Percentiles rank a stretch among this genome's conserved stretches.
Conservation (phyloP, 495 filamentous ascomycete species). For the Diplogelasinospora grovesii region DNA sequence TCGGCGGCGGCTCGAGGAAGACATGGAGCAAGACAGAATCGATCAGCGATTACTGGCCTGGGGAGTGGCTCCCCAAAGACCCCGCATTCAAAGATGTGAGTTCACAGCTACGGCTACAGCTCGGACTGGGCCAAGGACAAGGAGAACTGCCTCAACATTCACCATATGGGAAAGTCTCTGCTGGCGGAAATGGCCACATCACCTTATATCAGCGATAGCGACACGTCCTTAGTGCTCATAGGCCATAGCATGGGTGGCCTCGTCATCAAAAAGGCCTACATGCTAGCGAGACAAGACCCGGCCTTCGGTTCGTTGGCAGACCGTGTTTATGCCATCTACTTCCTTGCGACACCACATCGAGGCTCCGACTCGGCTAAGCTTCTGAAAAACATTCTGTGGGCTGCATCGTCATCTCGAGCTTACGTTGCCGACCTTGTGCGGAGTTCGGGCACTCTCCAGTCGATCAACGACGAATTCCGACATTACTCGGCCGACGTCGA, state of each 20-base stretch:
- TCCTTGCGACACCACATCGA: slow-evolving; percentile 24
- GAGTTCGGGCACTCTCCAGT: slow-evolving; percentile 23
- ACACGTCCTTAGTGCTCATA: slow-evolving; percentile 19
- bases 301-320: slow-evolving; percentile 7
- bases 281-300: slow-evolving; percentile 1
- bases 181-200: slow-evolving; percentile 15
- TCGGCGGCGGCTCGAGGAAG: slow-evolving; percentile 18
- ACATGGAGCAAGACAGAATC: slow-evolving; percentile 14
- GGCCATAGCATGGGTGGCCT: slow-evolving; percentile 28
- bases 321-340: slow-evolving; percentile 12
- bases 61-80: slow-evolving; percentile 26
- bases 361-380: slow-evolving; percentile 14
- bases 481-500: slow-evolving; percentile 23
- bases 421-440: slow-evolving; percentile 34
- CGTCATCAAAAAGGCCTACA: slow-evolving; percentile 24
- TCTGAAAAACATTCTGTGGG: slow-evolving; percentile 9
- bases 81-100: slow-evolving; percentile 15
- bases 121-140: slow-evolving; percentile 15
- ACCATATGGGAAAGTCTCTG: slow-evolving; percentile 22
- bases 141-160: slow-evolving; percentile 13
- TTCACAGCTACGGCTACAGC: slow-evolving; percentile 26
- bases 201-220: slow-evolving; percentile 7
- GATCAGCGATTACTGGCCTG: slow-evolving; percentile 18
- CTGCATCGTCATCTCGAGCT: slow-evolving; percentile 15
- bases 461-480: slow-evolving; percentile 43